Evolutionary conservation across 2,329 filamentous ascomycete species (phyloP).

Genomic region (Aaosphaeria arxii): DNA sequence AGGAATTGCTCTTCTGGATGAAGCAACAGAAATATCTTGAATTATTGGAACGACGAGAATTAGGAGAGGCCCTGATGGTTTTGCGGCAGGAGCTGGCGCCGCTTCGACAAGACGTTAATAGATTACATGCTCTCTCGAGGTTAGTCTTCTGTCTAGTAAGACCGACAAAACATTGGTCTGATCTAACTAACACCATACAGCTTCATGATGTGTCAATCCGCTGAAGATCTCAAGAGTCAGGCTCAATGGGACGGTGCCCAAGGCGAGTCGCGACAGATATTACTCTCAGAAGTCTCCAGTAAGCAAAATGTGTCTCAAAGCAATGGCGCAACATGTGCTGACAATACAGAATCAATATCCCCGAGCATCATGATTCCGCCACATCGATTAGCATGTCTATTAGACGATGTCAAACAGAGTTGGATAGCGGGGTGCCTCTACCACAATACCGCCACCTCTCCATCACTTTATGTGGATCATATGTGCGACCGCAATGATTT

Average conservation of each 20-base stretch:
- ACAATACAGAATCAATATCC: slow-evolving; percentile 72
- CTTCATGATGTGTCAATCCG: slow-evolving; percentile 81
- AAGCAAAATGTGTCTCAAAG: slow-evolving; percentile 29
- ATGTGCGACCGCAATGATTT: slow-evolving; percentile 77
- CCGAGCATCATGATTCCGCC: slow-evolving; percentile 97
- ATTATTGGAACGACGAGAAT: slow-evolving; percentile 73
- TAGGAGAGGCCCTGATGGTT: slow-evolving; percentile 73
- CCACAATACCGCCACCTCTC: slow-evolving; percentile 75
- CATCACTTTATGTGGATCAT: slow-evolving; percentile 88
- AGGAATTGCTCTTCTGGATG: slow-evolving; percentile 82
- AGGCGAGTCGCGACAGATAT: slow-evolving; percentile 67
- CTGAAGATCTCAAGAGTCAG: slow-evolving; percentile 71
- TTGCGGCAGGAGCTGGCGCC: slow-evolving; percentile 85
- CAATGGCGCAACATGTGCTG: background rate
- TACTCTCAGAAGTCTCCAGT: slow-evolving; percentile 85
- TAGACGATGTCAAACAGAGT: slow-evolving; percentile 78
- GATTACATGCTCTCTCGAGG: slow-evolving; percentile 79
- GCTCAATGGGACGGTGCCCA: slow-evolving; percentile 82
- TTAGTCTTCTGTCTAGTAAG: slow-evolving; percentile 27
- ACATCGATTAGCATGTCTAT: slow-evolving; percentile 75
- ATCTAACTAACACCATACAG: slow-evolving; percentile 41
- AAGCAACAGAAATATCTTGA: slow-evolving; percentile 95
- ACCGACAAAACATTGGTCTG: no score
- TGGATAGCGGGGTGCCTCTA: slow-evolving; percentile 84
- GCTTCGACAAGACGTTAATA: slow-evolving; percentile 71